A percentile compares a stretch with the other conserved stretches of the same genome.
These are phyloP conservation scores for Scenedesmus sp. DNA, from an alignment of 163 green algal species.

Conservation along the genomic window DNA sequence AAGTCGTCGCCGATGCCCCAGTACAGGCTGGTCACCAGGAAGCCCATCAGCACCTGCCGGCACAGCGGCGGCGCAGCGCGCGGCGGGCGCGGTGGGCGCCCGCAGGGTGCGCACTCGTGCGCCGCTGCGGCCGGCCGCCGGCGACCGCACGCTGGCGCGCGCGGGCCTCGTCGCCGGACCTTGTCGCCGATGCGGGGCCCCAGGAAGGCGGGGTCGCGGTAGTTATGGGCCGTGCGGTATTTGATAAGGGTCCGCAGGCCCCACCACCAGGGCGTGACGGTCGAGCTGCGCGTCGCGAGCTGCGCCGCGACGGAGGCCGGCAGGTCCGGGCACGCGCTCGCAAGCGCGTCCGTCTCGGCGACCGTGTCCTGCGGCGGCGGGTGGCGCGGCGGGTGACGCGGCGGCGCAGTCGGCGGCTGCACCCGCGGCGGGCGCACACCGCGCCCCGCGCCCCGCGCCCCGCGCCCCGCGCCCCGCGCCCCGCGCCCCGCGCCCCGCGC, in stretches of 20 bases:
- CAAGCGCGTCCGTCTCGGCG: conserved; percentile 66
- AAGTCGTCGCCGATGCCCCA: conserved; percentile 47
- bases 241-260: conserved; percentile 66
- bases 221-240: conserved; percentile 77
- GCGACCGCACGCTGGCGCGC: too few relatives aligned
- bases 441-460: too few relatives aligned
- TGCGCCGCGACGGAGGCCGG: conserved; percentile 44
- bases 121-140: too few relatives aligned
- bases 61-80: too few relatives aligned
- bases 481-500: too few relatives aligned
- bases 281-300: conserved; percentile 54
- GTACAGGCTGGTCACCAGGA: conserved; percentile 71
- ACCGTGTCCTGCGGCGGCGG: background rate
- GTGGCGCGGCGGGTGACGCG: too few relatives aligned
- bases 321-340: conserved; percentile 40
- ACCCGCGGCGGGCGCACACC: too few relatives aligned
- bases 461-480: too few relatives aligned
- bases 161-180: too few relatives aligned
- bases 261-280: conserved; percentile 72
- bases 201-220: conserved; percentile 70
- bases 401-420: too few relatives aligned
- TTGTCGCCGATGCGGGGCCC: conserved; percentile 69
- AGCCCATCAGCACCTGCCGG: conserved; percentile 80
- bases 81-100: too few relatives aligned
- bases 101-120: too few relatives aligned